A percentile compares a stretch with the other conserved stretches of the same genome.
Conservation (phyloP, 2,329 filamentous ascomycete species). For the Teratosphaeriaceae sp. region DNA sequence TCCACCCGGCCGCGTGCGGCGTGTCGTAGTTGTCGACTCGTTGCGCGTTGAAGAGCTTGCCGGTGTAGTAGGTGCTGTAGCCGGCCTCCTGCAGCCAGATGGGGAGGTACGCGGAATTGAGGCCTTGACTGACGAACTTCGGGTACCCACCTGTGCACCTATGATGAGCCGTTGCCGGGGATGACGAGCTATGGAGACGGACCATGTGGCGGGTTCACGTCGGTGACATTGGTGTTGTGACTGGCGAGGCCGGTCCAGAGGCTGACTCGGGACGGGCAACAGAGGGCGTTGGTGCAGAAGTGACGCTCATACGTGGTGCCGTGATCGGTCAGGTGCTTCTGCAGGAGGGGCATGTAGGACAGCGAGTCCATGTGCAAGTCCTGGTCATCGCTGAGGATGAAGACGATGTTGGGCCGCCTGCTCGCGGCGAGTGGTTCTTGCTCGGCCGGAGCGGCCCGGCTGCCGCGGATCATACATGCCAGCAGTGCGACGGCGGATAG, state of each 20-base stretch:
- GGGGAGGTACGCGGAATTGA: slow-evolving; percentile 62
- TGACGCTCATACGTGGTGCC: slow-evolving; percentile 57
- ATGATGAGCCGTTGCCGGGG: slow-evolving; percentile 34
- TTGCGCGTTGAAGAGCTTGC: slow-evolving; percentile 66
- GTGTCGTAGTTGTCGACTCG: slow-evolving; percentile 52
- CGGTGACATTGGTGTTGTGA: slow-evolving; percentile 66
- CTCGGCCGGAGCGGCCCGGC: not conserved
- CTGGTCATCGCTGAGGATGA: slow-evolving; percentile 64
- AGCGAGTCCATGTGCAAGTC: slow-evolving; percentile 56
- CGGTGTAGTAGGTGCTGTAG: slow-evolving; percentile 66
- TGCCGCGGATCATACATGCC: not conserved
- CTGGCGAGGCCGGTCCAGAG: slow-evolving; percentile 60
- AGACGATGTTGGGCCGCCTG: slow-evolving; percentile 51
- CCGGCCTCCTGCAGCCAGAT: slow-evolving; percentile 64
- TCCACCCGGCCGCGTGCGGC: slow-evolving; percentile 54
- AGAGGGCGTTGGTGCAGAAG: slow-evolving; percentile 60
- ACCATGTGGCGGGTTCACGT: slow-evolving; percentile 49
- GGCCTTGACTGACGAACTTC: slow-evolving; percentile 58
- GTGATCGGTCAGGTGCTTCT: slow-evolving; percentile 50
- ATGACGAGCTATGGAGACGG: not conserved
- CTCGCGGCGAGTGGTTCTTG: slow-evolving; percentile 3
- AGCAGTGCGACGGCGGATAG: not conserved
- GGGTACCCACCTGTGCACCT: slow-evolving; percentile 59
- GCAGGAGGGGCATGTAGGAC: slow-evolving; percentile 52
- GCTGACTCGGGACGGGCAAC: slow-evolving; percentile 61